Evolutionary conservation across 129 eudicot genomes (phyloP).

Genomic region (Arctium minus): DNA sequence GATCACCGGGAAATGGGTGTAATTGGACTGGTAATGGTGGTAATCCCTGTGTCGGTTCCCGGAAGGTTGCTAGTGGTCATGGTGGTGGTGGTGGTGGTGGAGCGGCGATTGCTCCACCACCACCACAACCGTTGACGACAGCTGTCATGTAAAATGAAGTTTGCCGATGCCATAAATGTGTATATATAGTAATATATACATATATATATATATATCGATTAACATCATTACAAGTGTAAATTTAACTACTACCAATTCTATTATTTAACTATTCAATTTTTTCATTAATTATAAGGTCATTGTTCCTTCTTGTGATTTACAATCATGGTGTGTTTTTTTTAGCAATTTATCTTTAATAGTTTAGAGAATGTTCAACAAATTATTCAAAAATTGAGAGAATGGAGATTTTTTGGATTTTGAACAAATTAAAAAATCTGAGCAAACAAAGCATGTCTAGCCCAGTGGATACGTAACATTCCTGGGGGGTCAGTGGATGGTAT

Average conservation of each 20-base stretch:
- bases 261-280: neutral
- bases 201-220: neutral
- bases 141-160: neutral
- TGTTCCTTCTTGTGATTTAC: neutral
- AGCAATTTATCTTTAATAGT: neutral
- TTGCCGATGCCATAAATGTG: neutral
- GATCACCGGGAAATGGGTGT: conserved; percentile 34
- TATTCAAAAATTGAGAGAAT: too few relatives aligned
- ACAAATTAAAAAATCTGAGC: too few relatives aligned
- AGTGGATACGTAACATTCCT: too few relatives aligned
- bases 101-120: neutral
- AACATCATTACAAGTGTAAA: neutral
- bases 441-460: too few relatives aligned
- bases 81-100: neutral
- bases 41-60: conserved; percentile 22
- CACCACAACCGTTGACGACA: neutral
- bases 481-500: too few relatives aligned
- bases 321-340: neutral
- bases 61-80: conserved; percentile 22
- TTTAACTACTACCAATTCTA: neutral
- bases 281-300: neutral
- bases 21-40: conserved; percentile 27
- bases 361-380: too few relatives aligned
- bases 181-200: too few relatives aligned
- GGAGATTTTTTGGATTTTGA: too few relatives aligned